These are phyloP conservation scores for Oidium heveae DNA, from an alignment of 2,329 filamentous ascomycete species.

Conservation along the genomic window DNA sequence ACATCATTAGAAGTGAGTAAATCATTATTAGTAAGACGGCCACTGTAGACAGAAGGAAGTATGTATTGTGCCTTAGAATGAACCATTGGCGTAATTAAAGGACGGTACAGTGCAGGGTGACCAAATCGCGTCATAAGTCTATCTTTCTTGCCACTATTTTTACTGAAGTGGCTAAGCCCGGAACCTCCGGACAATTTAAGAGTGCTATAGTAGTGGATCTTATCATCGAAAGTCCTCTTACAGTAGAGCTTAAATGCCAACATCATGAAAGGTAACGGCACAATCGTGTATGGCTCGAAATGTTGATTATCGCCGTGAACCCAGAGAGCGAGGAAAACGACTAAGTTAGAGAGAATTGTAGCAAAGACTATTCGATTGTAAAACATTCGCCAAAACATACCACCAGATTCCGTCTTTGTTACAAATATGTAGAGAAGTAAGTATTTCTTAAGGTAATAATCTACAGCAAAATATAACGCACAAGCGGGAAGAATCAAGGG, in stretches of 20 bases:
- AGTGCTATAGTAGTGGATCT: constrained; percentile 58
- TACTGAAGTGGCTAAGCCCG: constrained; percentile 20
- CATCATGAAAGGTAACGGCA: constrained; percentile 57
- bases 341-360: constrained; percentile 48
- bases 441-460: constrained; percentile 86
- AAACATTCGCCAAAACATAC: constrained; percentile 71
- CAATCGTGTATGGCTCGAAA: constrained; percentile 34
- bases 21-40: constrained; percentile 44
- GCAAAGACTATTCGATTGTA: constrained; percentile 86
- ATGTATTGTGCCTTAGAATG: constrained; percentile 72
- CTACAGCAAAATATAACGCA: constrained; percentile 69
- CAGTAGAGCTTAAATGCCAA: constrained; percentile 75
- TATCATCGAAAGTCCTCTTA: constrained; percentile 45
- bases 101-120: constrained; percentile 72
- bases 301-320: constrained; percentile 39
- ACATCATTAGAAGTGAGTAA: constrained; percentile 30
- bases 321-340: constrained; percentile 54
- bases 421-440: constrained; percentile 81
- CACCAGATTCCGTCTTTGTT: constrained; percentile 90
- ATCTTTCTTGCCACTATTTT: constrained; percentile 32
- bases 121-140: constrained; percentile 59
- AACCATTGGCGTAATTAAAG: constrained; percentile 85
- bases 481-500: constrained; percentile 69
- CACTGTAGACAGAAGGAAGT: constrained; percentile 64
- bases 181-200: constrained; percentile 25